These are phyloP conservation scores for Amphibolis antarctica DNA, from an alignment of 106 monocot genomes.

Conservation along the genomic window DNA sequence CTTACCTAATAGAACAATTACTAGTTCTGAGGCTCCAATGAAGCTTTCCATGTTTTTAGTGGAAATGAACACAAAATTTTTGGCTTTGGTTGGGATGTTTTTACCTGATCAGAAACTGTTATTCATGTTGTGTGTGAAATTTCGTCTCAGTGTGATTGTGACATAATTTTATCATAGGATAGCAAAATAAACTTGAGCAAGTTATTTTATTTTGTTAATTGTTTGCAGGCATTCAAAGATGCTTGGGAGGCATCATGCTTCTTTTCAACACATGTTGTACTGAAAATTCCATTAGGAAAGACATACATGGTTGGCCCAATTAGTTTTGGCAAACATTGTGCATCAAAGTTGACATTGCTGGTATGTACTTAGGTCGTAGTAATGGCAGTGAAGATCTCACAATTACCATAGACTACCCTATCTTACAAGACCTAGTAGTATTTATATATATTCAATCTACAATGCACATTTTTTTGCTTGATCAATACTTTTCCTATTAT, in stretches of 20 bases:
- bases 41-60: too few species aligned
- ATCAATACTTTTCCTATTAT: background rate
- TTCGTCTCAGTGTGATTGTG: too few species aligned
- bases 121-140: too few species aligned
- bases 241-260: constrained; percentile 60
- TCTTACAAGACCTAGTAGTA: constrained; percentile 12
- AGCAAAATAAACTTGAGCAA: background rate
- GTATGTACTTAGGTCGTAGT: constrained; percentile 14
- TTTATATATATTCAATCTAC: background rate
- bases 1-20: background rate
- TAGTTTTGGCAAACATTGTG: constrained; percentile 39
- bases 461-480: background rate
- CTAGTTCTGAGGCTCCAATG: background rate
- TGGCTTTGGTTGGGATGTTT: too few species aligned
- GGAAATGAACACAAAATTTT: too few species aligned
- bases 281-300: constrained; percentile 42
- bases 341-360: constrained; percentile 36
- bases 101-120: background rate
- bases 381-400: background rate
- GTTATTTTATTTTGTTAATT: background rate
- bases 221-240: constrained; percentile 46
- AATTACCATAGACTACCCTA: background rate
- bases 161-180: background rate
- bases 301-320: constrained; percentile 41
- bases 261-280: constrained; percentile 13